Percentiles rank a stretch among this genome's conserved stretches.
These are phyloP conservation scores for Melampsora occidentalis DNA, from an alignment of 1,284 basidiomycete genomes.

Conservation along the genomic window DNA sequence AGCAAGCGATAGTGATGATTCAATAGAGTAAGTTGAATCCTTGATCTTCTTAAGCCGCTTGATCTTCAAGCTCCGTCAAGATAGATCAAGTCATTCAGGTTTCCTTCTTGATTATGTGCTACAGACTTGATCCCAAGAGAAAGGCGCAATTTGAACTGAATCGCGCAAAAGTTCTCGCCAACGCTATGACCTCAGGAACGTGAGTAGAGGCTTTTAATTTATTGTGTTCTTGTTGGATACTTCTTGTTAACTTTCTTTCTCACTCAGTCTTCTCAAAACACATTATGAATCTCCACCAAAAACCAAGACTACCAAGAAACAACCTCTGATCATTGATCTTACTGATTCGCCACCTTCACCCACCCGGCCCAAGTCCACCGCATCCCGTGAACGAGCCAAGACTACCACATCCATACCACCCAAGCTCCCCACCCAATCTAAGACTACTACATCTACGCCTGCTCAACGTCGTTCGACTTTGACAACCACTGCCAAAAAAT, in stretches of 20 bases:
- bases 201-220: not conserved
- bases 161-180: slow-evolving; percentile 7
- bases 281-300: not conserved
- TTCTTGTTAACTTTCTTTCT: not conserved
- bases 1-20: slow-evolving; percentile 35
- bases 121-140: slow-evolving; percentile 20
- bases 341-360: not conserved
- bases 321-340: not conserved
- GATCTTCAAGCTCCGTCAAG: too few species aligned
- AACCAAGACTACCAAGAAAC: not conserved
- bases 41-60: not conserved
- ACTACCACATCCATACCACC: not conserved
- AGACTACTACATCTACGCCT: not conserved
- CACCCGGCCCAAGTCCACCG: not conserved
- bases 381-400: not conserved
- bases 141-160: slow-evolving; percentile 23
- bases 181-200: not conserved
- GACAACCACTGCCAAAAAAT: not conserved
- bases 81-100: not conserved
- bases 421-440: not conserved
- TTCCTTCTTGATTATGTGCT: not conserved
- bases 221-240: not conserved
- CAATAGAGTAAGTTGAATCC: slow-evolving; percentile 22
- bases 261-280: not conserved
- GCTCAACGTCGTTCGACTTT: not conserved